phyloP scores from a whole-genome alignment of 495 filamentous ascomycete species.

The Penicillium cinerascens region DNA sequence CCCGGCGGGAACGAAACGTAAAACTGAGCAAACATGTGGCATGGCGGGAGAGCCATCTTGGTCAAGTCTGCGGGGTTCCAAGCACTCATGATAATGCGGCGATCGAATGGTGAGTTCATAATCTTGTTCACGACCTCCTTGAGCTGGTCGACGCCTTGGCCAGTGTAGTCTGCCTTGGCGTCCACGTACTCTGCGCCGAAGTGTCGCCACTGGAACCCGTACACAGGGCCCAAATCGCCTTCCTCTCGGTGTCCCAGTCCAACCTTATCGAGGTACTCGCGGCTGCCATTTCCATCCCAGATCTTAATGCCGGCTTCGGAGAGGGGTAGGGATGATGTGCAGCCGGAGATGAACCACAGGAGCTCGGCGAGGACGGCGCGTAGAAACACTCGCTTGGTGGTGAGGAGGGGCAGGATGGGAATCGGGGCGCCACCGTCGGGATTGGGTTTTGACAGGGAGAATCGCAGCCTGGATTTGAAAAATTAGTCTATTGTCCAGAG shows the following conservation, averaged over 20 bases:
- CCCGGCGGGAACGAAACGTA: constrained; percentile 76
- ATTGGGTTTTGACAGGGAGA: constrained; percentile 64
- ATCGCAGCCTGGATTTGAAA: too few species aligned
- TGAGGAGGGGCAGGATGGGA: constrained; percentile 82
- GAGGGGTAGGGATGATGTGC: constrained; percentile 72
- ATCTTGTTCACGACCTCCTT: constrained; percentile 82
- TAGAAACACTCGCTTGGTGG: constrained; percentile 93
- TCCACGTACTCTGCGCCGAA: constrained; percentile 89
- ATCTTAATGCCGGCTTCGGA: constrained; percentile 81
- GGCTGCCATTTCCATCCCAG: constrained; percentile 96
- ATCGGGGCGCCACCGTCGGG: constrained; percentile 30
- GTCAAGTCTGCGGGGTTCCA: constrained; percentile 88
- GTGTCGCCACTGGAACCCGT: constrained; percentile 98
- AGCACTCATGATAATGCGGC: constrained; percentile 81
- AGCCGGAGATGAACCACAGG: constrained; percentile 90
- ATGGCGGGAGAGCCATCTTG: constrained; percentile 93
- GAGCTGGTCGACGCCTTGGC: constrained; percentile 88
- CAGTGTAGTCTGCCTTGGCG: constrained; percentile 74
- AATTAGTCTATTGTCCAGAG: too few species aligned
- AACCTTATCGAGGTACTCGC: constrained; percentile 78
- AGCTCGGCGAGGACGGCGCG: constrained; percentile 90
- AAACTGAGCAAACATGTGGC: constrained; percentile 99
- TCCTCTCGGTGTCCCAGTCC: constrained; percentile 74
- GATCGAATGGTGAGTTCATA: constrained; percentile 75
- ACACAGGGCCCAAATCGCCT: constrained; percentile 93